A percentile compares a stretch with the other conserved stretches of the same genome.
Evolutionary conservation across 2,329 filamentous ascomycete species (phyloP).

Genomic region (Orbilia brochopaga): DNA sequence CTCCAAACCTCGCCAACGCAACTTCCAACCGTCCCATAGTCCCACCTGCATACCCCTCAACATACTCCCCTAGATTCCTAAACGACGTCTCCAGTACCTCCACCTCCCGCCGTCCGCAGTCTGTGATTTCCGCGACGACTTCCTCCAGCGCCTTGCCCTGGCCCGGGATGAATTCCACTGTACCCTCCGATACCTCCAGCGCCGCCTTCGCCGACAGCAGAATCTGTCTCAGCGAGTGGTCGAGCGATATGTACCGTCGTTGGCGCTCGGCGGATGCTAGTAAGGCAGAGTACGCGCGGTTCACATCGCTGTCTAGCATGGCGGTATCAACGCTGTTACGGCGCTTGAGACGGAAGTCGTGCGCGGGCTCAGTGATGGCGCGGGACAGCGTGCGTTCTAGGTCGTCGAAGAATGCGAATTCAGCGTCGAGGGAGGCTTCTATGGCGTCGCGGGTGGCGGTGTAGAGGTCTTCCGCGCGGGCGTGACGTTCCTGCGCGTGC

Average conservation of each 20-base stretch:
- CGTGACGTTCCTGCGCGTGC: slow-evolving; percentile 31
- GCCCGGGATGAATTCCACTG: slow-evolving; percentile 34
- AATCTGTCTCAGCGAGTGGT: slow-evolving; percentile 21
- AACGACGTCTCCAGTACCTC: slow-evolving; percentile 27
- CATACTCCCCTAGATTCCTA: slow-evolving; percentile 35
- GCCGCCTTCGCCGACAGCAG: slow-evolving; percentile 23
- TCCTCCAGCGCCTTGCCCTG: slow-evolving; percentile 27
- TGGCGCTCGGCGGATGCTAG: slow-evolving; percentile 36
- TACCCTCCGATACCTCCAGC: slow-evolving; percentile 21
- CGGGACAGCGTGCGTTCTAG: slow-evolving; percentile 34
- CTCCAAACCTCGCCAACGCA: slow-evolving; percentile 37
- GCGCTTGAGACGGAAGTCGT: slow-evolving; percentile 11
- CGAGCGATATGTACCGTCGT: slow-evolving; percentile 22
- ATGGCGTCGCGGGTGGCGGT: slow-evolving; percentile 24
- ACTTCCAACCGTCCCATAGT: slow-evolving; percentile 36
- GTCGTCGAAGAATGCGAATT: slow-evolving; percentile 48
- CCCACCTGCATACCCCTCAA: slow-evolving; percentile 30
- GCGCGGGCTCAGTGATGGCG: slow-evolving; percentile 17
- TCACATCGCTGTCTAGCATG: slow-evolving; percentile 40
- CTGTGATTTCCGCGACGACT: slow-evolving; percentile 2
- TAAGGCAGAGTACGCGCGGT: slow-evolving; percentile 35
- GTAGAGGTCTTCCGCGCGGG: slow-evolving; percentile 32
- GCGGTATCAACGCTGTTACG: slow-evolving; percentile 28
- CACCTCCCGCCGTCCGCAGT: slow-evolving; percentile 10
- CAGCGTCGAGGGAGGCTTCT: slow-evolving; percentile 30